Conservation (phyloP, 305 asterid genomes). For the Fraxinus platypoda region DNA sequence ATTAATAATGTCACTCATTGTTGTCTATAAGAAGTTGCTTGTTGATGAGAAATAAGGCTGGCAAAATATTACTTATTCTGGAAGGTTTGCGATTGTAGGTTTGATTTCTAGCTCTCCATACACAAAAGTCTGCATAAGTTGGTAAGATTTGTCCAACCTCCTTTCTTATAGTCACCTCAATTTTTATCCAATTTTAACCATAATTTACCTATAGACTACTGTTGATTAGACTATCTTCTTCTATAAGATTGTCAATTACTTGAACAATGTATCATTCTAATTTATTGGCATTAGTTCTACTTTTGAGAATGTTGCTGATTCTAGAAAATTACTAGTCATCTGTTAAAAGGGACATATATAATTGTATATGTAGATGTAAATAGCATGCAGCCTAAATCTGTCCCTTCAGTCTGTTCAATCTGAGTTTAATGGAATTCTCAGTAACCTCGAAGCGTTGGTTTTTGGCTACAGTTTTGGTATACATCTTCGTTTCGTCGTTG, state of each 20-base stretch:
- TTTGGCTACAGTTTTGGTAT: conserved; percentile 29
- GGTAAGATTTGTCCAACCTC: conserved; percentile 53
- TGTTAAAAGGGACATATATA: conserved; percentile 11
- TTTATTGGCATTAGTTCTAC: conserved; percentile 8
- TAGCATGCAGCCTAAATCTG: conserved; percentile 8
- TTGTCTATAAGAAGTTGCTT: conserved; percentile 15
- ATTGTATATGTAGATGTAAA: conserved; percentile 7
- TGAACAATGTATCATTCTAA: conserved; percentile 1
- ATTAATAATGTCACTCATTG: background rate
- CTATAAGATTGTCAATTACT: conserved; percentile 27
- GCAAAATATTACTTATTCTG: conserved; percentile 22
- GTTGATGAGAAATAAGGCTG: conserved; percentile 18
- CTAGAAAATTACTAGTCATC: background rate
- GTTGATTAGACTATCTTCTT: conserved; percentile 24
- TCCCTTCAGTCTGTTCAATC: background rate
- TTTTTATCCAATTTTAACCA: conserved; percentile 32
- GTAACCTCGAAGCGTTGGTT: conserved; percentile 25
- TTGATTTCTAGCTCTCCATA: conserved; percentile 33
- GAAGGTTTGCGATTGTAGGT: conserved; percentile 40
- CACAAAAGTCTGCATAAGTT: conserved; percentile 34
- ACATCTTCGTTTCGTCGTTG: conserved; percentile 32
- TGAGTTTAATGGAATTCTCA: conserved; percentile 42
- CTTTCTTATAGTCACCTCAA: conserved; percentile 30
- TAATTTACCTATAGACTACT: conserved; percentile 36
- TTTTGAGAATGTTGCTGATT: conserved; percentile 13